These are phyloP conservation scores for Eruca vesicaria DNA, from an alignment of 441 rosid species.

Conservation along the genomic window DNA sequence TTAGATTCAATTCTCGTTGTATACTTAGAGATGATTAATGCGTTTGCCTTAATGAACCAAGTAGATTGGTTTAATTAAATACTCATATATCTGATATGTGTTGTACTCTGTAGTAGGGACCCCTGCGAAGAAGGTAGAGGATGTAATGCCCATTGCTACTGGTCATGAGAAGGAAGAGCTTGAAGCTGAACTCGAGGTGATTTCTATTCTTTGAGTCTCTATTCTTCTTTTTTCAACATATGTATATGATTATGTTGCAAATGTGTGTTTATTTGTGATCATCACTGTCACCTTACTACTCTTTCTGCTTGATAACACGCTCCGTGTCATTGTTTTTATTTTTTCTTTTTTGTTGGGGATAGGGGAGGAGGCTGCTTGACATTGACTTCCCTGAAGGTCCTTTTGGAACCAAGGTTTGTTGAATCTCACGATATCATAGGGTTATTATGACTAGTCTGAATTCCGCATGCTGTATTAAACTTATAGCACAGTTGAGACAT, in stretches of 20 bases:
- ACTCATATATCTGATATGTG: not conserved
- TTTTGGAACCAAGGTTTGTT: conserved; percentile 72
- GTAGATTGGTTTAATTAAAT: not conserved
- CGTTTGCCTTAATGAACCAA: not conserved
- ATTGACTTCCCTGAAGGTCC: conserved; percentile 72
- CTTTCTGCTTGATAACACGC: not conserved
- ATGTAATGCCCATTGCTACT: conserved; percentile 89
- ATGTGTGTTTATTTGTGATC: not conserved
- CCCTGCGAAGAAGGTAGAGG: conserved; percentile 56
- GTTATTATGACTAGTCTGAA: not conserved
- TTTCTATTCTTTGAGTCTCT: not conserved
- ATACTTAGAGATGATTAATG: not conserved
- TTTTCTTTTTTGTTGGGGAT: not conserved
- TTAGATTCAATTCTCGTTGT: not conserved
- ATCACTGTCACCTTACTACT: not conserved
- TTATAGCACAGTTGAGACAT: not conserved
- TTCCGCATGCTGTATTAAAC: not conserved
- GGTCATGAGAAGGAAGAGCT: conserved; percentile 94
- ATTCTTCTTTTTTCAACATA: no score
- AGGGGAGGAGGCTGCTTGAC: conserved; percentile 74
- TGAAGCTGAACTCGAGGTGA: conserved; percentile 74
- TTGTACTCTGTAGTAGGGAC: not conserved
- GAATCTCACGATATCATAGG: not conserved
- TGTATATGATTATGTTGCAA: no score
- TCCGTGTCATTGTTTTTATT: not conserved